Evolutionary conservation across 2,329 filamentous ascomycete species (phyloP), one percentile per base, ranked within the genome.

Genomic region (Venturia effusa): DNA sequence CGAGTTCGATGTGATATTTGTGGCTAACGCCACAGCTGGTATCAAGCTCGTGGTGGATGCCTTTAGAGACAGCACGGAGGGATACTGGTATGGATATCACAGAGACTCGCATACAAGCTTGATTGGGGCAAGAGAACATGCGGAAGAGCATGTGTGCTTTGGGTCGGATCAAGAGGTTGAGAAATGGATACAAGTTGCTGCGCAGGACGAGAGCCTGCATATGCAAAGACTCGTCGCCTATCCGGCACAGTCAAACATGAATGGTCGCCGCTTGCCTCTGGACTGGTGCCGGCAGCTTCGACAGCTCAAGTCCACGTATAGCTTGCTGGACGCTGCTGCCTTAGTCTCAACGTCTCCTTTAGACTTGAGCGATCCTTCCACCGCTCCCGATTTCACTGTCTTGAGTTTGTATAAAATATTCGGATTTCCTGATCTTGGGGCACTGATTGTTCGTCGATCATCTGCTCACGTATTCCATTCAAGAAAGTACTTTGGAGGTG

Each of bases 331-430:
- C 74, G 92, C 90, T 11, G 92, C 94, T 5, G 89, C 91, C 0
- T 80, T 90, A 13, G 88, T 86, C 11, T 87, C 91, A 8, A 96
- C 92, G 0, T 85, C 89, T 4, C 85, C 84, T 0, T 78, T 97
- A 7, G 84, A 95, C 70, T 77, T 97, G 2, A 79, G 84, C 64
- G 77, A 89, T 68, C 69, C 80, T 0, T 76, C 79, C 0, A 72
- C 76, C 0, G 85, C 88, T 0, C 89, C 93, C 0, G 93, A 97
- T 73, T 97, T 97, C 68, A 88, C 85, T 0, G 88, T 90, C 0
- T 71, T 97, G 51, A 97, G 92, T 74, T 86, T 97, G 67, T 95
- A 97, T 78, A 99, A 97, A 74, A 92, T 97, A n/a, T 97, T 97
- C 73, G 93, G 94, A 1, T 97, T 97, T 68, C 93, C 93, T 0